phyloP scores from a whole-genome alignment of 169 alveolate species.

The Plasmodium relictum region DNA sequence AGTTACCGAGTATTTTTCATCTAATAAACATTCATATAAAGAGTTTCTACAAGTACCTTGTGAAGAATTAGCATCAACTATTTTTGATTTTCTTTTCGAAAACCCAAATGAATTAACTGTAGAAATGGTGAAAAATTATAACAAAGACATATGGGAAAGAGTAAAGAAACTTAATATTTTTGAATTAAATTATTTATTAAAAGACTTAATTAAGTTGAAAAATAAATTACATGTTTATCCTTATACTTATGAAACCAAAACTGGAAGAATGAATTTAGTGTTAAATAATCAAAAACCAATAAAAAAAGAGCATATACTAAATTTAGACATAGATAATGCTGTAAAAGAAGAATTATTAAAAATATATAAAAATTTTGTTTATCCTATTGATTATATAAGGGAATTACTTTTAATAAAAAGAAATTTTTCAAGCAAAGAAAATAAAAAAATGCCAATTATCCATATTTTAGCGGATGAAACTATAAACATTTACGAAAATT shows the following conservation, averaged over 20 bases:
- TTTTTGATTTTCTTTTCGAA: conserved; percentile 59
- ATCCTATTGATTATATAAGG: conserved; percentile 63
- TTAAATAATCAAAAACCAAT: conserved; percentile 74
- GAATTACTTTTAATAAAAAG: conserved; percentile 49
- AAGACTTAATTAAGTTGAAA: conserved; percentile 70
- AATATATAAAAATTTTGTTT: conserved; percentile 31
- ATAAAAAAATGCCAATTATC: conserved; percentile 29
- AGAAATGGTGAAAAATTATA: conserved; percentile 45
- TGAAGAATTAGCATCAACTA: conserved; percentile 22
- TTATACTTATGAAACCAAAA: conserved; percentile 8
- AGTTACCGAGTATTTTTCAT: conserved; percentile 61
- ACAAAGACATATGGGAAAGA: conserved; percentile 34
- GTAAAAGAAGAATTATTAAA: conserved; percentile 55
- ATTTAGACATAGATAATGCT: conserved; percentile 11
- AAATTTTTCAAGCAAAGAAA: conserved; percentile 5
- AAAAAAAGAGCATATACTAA: conserved; percentile 43
- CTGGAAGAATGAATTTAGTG: conserved; percentile 58
- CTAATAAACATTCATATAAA: conserved; percentile 67
- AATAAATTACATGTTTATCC: conserved; percentile 44
- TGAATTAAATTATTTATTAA: conserved; percentile 67
- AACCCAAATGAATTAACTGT: conserved; percentile 46
- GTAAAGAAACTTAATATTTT: conserved; percentile 19
- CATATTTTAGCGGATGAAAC: conserved; percentile 73
- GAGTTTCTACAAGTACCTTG: conserved; percentile 67
- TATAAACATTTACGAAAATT: conserved; percentile 69